These are phyloP conservation scores for Bolboschoenoplectus hybrid DNA, from an alignment of 202 grass and related monocot species.

Conservation along the genomic window DNA sequence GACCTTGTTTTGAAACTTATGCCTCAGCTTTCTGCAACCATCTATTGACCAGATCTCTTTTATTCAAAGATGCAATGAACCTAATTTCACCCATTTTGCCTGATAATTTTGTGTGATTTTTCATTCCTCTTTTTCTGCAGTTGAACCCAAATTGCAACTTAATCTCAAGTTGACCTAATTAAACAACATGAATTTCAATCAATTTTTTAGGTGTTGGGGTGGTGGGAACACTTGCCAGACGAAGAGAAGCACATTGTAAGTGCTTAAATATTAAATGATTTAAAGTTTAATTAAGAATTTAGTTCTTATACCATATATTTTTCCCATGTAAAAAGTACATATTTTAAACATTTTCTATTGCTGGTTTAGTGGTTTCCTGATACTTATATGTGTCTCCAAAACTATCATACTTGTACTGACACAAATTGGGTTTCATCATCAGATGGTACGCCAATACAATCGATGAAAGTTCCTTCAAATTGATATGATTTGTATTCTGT, in stretches of 20 bases:
- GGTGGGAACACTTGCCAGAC: slow-evolving; percentile 71
- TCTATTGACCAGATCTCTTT: neutral
- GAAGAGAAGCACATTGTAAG: slow-evolving; percentile 73
- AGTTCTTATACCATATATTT: neutral
- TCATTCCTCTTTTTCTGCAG: neutral
- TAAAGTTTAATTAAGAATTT: slow-evolving; percentile 23
- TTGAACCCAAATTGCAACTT: neutral
- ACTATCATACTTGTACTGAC: neutral
- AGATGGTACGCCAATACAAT: neutral
- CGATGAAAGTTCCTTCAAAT: neutral
- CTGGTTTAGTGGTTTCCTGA: neutral
- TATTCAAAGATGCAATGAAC: neutral
- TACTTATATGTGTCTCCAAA: slow-evolving; percentile 3
- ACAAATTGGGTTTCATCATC: neutral
- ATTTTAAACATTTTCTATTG: neutral
- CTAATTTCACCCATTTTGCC: neutral
- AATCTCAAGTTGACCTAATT: slow-evolving; percentile 23
- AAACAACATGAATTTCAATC: slow-evolving; percentile 26
- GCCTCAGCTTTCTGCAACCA: neutral
- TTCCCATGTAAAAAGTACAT: neutral
- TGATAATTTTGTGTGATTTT: slow-evolving; percentile 12
- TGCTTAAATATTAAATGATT: slow-evolving; percentile 24
- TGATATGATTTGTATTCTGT: neutral
- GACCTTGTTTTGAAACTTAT: neutral
- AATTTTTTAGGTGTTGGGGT: slow-evolving; percentile 64